Percentiles rank a stretch among this genome's conserved stretches.
phyloP scores from a whole-genome alignment of 352 stramenopile genomes.

The Globisporangium emineosum region DNA sequence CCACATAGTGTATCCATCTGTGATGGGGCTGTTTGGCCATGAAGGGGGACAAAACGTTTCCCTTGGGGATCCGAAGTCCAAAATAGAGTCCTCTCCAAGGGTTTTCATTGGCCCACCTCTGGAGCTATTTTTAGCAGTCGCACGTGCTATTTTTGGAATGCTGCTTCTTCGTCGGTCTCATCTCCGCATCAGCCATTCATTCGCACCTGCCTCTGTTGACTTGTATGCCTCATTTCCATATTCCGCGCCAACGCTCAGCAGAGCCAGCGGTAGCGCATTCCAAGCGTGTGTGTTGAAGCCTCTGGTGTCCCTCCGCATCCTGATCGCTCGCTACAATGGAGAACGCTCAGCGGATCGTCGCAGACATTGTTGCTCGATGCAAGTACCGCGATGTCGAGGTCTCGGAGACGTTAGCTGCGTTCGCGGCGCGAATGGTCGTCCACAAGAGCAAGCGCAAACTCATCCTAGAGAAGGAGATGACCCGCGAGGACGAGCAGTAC shows the following conservation, averaged over 20 bases:
- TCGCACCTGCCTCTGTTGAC: neutral
- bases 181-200: neutral
- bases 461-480: conserved; percentile 75
- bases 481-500: conserved; percentile 62
- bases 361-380: conserved; percentile 71
- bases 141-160: neutral
- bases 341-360: conserved; percentile 57
- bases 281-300: no score
- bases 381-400: conserved; percentile 76
- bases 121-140: neutral
- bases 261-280: neutral
- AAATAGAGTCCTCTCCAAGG: no score
- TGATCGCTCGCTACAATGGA: conserved; percentile 32
- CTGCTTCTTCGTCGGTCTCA: neutral
- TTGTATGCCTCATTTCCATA: neutral
- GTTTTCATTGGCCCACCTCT: neutral
- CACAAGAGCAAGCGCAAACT: conserved; percentile 63
- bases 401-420: conserved; percentile 87
- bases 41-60: no score
- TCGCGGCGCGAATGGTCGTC: conserved; percentile 71
- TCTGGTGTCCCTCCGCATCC: no score
- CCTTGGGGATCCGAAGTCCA: no score
- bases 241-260: neutral
- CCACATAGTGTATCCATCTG: no score
- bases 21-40: no score